Evolutionary conservation across 345 rosid genomes (phyloP).

Genomic region (Eucalyptus polyanthemos): DNA sequence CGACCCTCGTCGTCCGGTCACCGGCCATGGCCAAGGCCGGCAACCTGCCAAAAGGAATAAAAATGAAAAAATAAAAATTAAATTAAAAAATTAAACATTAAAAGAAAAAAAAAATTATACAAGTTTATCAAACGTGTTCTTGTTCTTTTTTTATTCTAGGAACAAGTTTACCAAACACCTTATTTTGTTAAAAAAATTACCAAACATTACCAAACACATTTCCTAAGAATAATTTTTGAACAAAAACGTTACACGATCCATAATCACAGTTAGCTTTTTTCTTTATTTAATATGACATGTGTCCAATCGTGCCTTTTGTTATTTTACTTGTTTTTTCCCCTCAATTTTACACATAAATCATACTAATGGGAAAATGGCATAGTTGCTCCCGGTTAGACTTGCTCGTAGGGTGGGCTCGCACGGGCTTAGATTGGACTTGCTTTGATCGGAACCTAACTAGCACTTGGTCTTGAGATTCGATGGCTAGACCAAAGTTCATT

Average conservation of each 20-base stretch:
- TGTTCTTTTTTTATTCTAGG: accelerated
- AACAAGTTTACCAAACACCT: too few relatives aligned
- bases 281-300: background rate
- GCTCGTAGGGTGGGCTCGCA: background rate
- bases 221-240: too few relatives aligned
- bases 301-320: background rate
- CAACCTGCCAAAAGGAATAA: accelerated
- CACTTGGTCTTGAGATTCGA: background rate
- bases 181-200: too few relatives aligned
- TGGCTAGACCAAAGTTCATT: background rate
- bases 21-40: too few relatives aligned
- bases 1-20: accelerated
- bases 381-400: background rate
- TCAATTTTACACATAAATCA: background rate
- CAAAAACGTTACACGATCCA: background rate
- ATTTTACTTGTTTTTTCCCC: background rate
- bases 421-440: background rate
- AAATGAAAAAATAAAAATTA: too few relatives aligned
- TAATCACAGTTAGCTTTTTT: background rate
- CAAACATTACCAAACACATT: too few relatives aligned
- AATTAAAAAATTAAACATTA: too few relatives aligned
- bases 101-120: too few relatives aligned
- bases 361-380: background rate
- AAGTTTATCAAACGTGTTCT: too few relatives aligned
- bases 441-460: background rate